Percentiles rank a stretch among this genome's conserved stretches.
These are phyloP conservation scores for Amaranthus palmeri DNA, from an alignment of 148 eudicot genomes.

Conservation along the genomic window DNA sequence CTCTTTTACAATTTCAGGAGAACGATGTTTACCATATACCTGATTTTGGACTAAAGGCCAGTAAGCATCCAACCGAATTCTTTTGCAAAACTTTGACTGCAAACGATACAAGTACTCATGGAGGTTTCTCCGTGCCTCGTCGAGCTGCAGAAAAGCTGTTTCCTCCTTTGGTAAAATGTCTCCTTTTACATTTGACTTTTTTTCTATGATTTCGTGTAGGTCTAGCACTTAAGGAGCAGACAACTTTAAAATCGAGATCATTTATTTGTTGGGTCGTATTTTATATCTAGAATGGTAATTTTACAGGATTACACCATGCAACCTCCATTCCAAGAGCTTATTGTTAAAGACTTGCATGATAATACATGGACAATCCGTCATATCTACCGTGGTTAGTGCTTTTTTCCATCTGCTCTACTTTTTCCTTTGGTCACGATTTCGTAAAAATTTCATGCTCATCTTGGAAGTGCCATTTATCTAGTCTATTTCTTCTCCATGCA, in stretches of 20 bases:
- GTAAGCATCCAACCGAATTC: slow-evolving; percentile 86
- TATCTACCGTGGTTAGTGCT: slow-evolving; percentile 77
- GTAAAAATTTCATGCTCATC: slow-evolving; percentile 2
- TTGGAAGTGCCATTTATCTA: neutral
- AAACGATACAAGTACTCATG: slow-evolving; percentile 96
- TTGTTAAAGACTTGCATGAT: slow-evolving; percentile 91
- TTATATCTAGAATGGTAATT: neutral
- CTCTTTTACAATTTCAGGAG: slow-evolving; percentile 40
- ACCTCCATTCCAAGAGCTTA: slow-evolving; percentile 97
- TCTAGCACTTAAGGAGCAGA: neutral
- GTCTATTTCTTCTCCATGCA: slow-evolving; percentile 15
- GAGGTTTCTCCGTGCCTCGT: slow-evolving; percentile 98
- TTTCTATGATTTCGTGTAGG: neutral
- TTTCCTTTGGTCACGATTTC: neutral
- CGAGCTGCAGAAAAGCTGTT: slow-evolving; percentile 98
- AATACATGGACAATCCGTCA: slow-evolving; percentile 98
- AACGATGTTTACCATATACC: slow-evolving; percentile 77
- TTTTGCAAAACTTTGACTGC: slow-evolving; percentile 97
- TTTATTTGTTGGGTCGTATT: too few species aligned
- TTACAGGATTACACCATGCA: slow-evolving; percentile 92
- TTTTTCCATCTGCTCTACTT: neutral
- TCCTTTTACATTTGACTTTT: neutral
- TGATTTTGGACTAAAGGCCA: slow-evolving; percentile 60
- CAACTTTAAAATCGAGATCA: neutral
- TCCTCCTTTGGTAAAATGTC: slow-evolving; percentile 67